Evolutionary conservation across 441 rosid genomes (phyloP), one percentile per base, ranked within the genome.

Genomic region (Biscutella laevigata): DNA sequence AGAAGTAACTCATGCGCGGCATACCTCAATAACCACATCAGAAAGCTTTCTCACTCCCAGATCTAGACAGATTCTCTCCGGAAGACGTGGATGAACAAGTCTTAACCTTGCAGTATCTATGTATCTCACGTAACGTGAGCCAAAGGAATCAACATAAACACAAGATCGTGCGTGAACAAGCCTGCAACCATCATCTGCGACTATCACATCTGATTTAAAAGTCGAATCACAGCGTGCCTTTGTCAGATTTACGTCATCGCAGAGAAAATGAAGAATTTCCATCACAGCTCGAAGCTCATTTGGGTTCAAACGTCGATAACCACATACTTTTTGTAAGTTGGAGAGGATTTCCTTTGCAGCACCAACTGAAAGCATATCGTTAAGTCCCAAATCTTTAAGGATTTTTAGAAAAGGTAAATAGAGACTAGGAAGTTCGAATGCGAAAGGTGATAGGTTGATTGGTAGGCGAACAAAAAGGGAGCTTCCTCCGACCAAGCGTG

Each of bases 131-230:
- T 75, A 88, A 38, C 74, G 78, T 52, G 95, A 84, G 36, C 97
- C 97, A 72, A 73, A 71, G 35, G 95, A 77, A 78, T 92, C 95
- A 27, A 92, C 69, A 35, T 72, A 92, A 12, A 84, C 84, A 69
- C 97, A 88, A 26, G 84, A 75, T 67, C 67, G 75, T 48, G 95
- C 90, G 59, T 86, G 92, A 59, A 92, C 79, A 53, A 92, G 97
- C 67, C 95, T 84, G 79, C 99, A 80, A 58, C 97, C 95, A 69
- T 92, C 95, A 56, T 92, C 99, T 57, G 95, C 95, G 64, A 92
- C 77, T 47, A 92, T 67, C 48, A 80, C 86, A 74, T 84, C 86
- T 34, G 76, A 71, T 53, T 65, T 76, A 81, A 78, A 63, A 57
- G 38, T 53, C 46, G 67, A 21, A 57, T 17, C 48, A 57, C 53